Conservation (phyloP, 805 yeast genomes). For the Suhomyces sp. region DNA sequence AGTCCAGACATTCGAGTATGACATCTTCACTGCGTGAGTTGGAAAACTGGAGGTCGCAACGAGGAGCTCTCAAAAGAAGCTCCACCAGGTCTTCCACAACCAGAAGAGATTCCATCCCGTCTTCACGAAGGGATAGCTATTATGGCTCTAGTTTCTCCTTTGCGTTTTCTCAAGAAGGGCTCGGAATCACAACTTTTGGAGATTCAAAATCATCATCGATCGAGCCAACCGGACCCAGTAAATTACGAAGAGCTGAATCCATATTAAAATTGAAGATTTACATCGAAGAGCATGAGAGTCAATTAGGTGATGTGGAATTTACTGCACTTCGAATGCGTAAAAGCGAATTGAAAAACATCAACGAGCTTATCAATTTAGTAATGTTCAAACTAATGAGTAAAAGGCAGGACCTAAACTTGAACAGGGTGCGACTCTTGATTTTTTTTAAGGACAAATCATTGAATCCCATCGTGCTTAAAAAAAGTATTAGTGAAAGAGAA, state of each 20-base stretch:
- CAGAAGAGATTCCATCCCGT: background rate
- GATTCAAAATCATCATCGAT: background rate
- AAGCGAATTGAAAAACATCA: slow-evolving; percentile 13
- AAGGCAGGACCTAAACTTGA: slow-evolving; percentile 13
- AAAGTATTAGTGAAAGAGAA: slow-evolving; percentile 5
- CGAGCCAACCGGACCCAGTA: background rate
- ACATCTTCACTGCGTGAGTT: background rate
- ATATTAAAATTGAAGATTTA: slow-evolving; percentile 6
- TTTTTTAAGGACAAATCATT: slow-evolving; percentile 17
- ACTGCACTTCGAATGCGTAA: slow-evolving; percentile 12
- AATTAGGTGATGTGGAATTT: slow-evolving; percentile 1
- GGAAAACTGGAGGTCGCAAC: background rate
- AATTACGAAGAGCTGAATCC: background rate
- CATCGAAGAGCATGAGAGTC: slow-evolving; percentile 5
- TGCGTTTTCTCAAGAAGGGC: background rate
- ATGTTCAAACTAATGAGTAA: slow-evolving; percentile 13
- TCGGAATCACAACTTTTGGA: background rate
- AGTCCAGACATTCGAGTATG: background rate
- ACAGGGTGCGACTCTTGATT: slow-evolving; percentile 13
- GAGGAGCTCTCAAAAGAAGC: background rate
- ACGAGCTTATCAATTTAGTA: slow-evolving; percentile 17
- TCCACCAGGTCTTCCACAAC: background rate
- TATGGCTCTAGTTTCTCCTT: background rate
- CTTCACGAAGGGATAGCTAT: background rate
- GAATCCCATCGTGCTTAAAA: slow-evolving; percentile 18